Evolutionary conservation across 2,329 filamentous ascomycete genomes (phyloP).

Genomic region (Fusarium goolgardi): DNA sequence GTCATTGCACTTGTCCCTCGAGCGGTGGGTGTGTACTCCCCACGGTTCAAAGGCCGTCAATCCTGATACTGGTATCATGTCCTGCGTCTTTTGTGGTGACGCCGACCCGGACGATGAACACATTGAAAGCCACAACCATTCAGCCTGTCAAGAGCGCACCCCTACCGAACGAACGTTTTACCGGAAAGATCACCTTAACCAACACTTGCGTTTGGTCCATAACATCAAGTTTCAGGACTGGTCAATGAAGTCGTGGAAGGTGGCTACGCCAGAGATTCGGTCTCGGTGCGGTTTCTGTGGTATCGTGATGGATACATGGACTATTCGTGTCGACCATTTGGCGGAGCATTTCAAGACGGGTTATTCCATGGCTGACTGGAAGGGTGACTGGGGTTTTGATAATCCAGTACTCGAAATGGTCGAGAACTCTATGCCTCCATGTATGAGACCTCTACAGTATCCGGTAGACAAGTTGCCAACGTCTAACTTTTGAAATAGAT

Average conservation of each 20-base stretch:
- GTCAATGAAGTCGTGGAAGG: constrained; percentile 75
- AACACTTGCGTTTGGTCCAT: constrained; percentile 72
- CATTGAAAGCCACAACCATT: constrained; percentile 69
- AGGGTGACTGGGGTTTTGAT: constrained; percentile 77
- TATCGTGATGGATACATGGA: constrained; percentile 71
- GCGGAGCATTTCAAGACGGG: constrained; percentile 76
- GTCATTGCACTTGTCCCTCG: constrained; percentile 72
- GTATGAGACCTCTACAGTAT: constrained; percentile 60
- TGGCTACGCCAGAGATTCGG: constrained; percentile 69
- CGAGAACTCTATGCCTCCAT: constrained; percentile 74
- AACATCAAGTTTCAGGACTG: constrained; percentile 69
- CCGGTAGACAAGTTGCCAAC: constrained; percentile 52
- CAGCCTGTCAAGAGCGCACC: constrained; percentile 73
- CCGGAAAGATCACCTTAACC: constrained; percentile 74
- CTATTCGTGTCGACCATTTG: constrained; percentile 69
- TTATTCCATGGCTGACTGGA: constrained; percentile 75
- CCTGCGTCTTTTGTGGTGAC: constrained; percentile 71
- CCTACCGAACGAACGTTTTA: constrained; percentile 73
- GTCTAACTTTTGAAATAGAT: constrained; percentile 63
- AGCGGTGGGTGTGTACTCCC: constrained; percentile 73
- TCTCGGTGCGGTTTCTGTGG: constrained; percentile 75
- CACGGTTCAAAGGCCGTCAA: constrained; percentile 67
- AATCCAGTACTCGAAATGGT: constrained; percentile 70
- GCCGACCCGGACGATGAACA: constrained; percentile 66
- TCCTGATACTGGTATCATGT: constrained; percentile 66